Evolutionary conservation across 768 basidiomycete genomes (phyloP).

Genomic region (Multifurca ochricompacta): DNA sequence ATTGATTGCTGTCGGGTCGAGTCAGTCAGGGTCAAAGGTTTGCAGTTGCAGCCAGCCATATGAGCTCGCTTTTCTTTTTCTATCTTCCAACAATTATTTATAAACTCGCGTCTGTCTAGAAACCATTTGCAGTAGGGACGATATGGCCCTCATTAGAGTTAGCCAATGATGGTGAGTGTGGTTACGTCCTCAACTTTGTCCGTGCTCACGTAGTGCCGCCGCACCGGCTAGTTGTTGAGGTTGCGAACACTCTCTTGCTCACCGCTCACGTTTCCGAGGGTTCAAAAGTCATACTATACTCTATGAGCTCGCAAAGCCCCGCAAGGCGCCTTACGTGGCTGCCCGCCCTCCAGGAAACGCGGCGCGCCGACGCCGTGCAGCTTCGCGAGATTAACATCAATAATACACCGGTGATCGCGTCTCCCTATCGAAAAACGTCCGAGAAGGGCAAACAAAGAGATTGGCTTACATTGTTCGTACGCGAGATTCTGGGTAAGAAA

Average conservation of each 20-base stretch:
- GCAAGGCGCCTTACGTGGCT: constrained; percentile 36
- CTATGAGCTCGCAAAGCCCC: constrained; percentile 32
- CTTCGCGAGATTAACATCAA: constrained; percentile 39
- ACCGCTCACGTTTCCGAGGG: constrained; percentile 52
- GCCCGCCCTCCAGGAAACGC: constrained; percentile 41
- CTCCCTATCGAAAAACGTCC: constrained; percentile 4
- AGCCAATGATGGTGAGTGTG: constrained; percentile 46
- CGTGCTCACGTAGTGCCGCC: constrained; percentile 1
- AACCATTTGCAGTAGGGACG: constrained; percentile 62
- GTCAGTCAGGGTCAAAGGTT: too few species aligned
- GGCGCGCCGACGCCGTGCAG: constrained; percentile 45
- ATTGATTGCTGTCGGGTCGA: constrained; percentile 38
- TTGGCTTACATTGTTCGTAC: constrained; percentile 61
- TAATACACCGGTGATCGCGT: not conserved
- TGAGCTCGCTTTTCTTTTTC: constrained; percentile 10
- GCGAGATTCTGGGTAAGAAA: constrained; percentile 58
- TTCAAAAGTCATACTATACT: constrained; percentile 39
- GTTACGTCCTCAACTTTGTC: not conserved
- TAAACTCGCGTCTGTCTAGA: constrained; percentile 14
- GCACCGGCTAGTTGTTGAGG: constrained; percentile 53
- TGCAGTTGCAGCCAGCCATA: too few species aligned
- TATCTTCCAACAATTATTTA: not conserved
- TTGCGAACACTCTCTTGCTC: constrained; percentile 50
- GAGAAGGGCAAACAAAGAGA: constrained; percentile 39
- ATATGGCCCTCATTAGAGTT: constrained; percentile 71